Evolutionary conservation across 1,284 basidiomycete species (phyloP).

Genomic region (Cryptococcus neoformans): DNA sequence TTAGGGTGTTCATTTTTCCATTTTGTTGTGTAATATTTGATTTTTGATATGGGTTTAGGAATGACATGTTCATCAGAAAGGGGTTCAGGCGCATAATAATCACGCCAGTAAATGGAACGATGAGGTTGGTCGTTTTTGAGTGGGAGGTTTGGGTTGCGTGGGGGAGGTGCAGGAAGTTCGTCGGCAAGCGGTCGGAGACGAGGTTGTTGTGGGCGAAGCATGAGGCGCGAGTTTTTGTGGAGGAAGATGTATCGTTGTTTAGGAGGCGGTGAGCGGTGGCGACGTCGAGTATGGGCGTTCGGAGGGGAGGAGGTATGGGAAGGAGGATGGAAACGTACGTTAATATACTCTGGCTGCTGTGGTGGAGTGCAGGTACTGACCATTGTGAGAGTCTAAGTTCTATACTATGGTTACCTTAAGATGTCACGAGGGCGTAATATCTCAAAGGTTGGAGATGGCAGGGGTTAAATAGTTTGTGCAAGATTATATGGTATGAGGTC

Average conservation of each 20-base stretch:
- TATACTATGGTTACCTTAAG: no score
- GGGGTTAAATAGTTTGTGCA: no score
- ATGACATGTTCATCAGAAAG: conserved; percentile 4
- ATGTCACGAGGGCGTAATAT: no score
- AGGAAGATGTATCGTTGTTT: background rate
- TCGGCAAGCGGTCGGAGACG: background rate
- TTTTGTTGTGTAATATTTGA: conserved; percentile 25
- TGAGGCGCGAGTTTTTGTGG: background rate
- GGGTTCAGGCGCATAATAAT: conserved; percentile 16
- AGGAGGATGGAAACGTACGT: conserved; percentile 14
- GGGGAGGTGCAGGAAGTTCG: background rate
- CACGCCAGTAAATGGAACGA: conserved; percentile 14
- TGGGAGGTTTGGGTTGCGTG: background rate
- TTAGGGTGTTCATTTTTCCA: conserved; percentile 31
- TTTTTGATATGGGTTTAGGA: conserved; percentile 22
- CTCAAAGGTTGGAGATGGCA: no score
- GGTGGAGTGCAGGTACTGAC: background rate
- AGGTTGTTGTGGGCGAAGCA: background rate
- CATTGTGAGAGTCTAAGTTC: background rate
- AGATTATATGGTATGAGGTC: no score
- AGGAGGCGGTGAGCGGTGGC: background rate
- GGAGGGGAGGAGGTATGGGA: background rate
- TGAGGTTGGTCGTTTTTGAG: background rate
- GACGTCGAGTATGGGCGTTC: background rate
- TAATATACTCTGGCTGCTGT: background rate